These are phyloP conservation scores for Pythium phragmitis DNA, from an alignment of 352 stramenopile species.

Conservation along the genomic window DNA sequence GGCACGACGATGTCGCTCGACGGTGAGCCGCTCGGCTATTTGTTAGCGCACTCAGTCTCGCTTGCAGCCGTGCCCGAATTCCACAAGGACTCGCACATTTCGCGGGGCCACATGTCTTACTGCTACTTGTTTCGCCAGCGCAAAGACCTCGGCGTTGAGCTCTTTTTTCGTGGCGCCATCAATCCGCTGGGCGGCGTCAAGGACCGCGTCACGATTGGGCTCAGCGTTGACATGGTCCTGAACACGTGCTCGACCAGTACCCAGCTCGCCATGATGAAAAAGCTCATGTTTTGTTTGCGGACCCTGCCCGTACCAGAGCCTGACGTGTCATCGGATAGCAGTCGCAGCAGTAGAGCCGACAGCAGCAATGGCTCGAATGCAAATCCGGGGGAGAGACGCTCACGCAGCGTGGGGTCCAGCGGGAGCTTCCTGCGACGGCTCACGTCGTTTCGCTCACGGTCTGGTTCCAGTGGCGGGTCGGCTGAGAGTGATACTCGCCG, in stretches of 20 bases:
- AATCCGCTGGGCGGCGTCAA: conserved; percentile 48
- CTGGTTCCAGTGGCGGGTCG: neutral
- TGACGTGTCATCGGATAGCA: conserved; percentile 25
- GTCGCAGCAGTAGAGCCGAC: neutral
- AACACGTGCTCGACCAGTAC: conserved; percentile 36
- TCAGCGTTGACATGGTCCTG: conserved; percentile 50
- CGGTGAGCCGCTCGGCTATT: conserved; percentile 55
- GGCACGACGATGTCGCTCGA: conserved; percentile 46
- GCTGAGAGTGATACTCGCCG: neutral
- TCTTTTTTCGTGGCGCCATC: conserved; percentile 58
- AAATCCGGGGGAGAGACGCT: neutral
- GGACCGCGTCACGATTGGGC: conserved; percentile 41
- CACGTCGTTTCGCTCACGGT: conserved; percentile 3
- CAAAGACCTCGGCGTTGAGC: conserved; percentile 37
- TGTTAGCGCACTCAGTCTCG: conserved; percentile 58
- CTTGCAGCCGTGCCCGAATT: conserved; percentile 50
- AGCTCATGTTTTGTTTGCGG: conserved; percentile 57
- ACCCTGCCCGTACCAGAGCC: conserved; percentile 28
- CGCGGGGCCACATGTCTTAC: conserved; percentile 54
- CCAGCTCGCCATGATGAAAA: conserved; percentile 75
- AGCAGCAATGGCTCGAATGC: neutral
- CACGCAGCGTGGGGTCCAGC: conserved; percentile 19
- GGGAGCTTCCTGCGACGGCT: conserved; percentile 25
- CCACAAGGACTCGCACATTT: conserved; percentile 64
- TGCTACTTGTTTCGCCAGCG: conserved; percentile 50